Conservation (phyloP, 257 asterid species). For the Cruciata laevipes region DNA sequence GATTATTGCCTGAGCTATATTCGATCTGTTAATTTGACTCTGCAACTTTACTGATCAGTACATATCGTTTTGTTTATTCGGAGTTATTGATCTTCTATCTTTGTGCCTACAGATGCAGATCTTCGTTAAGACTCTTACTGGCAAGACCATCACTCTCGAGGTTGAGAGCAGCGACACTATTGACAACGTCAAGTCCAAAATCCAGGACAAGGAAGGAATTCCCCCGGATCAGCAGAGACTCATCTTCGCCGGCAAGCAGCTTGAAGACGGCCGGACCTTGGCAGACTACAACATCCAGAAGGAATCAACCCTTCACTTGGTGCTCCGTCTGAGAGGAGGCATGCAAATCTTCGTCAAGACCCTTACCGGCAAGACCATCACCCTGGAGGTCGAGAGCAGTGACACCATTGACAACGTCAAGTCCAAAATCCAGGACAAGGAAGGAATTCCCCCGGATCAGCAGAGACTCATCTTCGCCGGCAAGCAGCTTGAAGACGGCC, state of each 20-base stretch:
- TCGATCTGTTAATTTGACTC: background rate
- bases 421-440: slow-evolving; percentile 36
- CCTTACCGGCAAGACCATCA: slow-evolving; percentile 33
- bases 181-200: slow-evolving; percentile 39
- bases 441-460: slow-evolving; percentile 37
- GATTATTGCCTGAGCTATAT: no score
- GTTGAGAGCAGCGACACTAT: slow-evolving; percentile 40
- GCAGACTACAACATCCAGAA: slow-evolving; percentile 20
- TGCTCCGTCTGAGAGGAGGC: slow-evolving; percentile 17
- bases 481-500: slow-evolving; percentile 29
- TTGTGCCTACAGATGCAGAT: slow-evolving; percentile 45
- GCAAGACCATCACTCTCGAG: slow-evolving; percentile 43
- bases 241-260: slow-evolving; percentile 15
- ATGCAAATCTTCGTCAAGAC: slow-evolving; percentile 37
- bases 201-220: slow-evolving; percentile 19
- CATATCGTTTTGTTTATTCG: background rate
- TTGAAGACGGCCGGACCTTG: slow-evolving; percentile 13
- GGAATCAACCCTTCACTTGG: slow-evolving; percentile 18
- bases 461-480: slow-evolving; percentile 35
- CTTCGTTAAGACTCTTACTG: slow-evolving; percentile 50
- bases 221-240: slow-evolving; percentile 22
- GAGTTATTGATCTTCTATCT: background rate
- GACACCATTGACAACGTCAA: slow-evolving; percentile 35
- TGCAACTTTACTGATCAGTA: no score
- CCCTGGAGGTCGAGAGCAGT: slow-evolving; percentile 31